Percentiles rank a stretch among this genome's conserved stretches.
These are phyloP conservation scores for Candida wancherniae DNA, from an alignment of 805 yeast species.

Conservation along the genomic window DNA sequence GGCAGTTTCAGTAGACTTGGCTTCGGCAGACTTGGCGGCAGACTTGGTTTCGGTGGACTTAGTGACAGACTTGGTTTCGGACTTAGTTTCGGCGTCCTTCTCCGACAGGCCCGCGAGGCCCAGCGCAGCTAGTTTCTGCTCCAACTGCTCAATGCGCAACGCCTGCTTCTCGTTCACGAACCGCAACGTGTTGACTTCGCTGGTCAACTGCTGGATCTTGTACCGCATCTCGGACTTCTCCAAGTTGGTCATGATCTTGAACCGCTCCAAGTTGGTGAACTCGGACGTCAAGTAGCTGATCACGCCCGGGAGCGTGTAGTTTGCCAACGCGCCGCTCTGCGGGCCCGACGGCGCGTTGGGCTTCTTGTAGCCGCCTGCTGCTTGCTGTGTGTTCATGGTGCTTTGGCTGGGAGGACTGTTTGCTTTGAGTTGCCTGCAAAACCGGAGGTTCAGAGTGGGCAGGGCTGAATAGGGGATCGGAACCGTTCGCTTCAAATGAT, in stretches of 20 bases:
- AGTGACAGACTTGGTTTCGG: background rate
- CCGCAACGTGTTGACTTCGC: slow-evolving; percentile 45
- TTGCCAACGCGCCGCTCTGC: slow-evolving; percentile 18
- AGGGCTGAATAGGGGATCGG: no score
- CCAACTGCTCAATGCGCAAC: slow-evolving; percentile 35
- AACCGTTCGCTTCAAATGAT: no score
- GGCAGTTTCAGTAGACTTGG: no score
- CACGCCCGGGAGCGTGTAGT: slow-evolving; percentile 53
- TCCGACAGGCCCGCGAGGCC: no score
- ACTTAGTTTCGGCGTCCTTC: background rate
- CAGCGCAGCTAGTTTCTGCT: slow-evolving; percentile 16
- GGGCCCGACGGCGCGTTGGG: no score
- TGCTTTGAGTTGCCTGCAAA: no score
- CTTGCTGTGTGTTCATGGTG: no score
- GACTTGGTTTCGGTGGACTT: background rate
- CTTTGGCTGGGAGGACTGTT: no score
- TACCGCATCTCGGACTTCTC: slow-evolving; percentile 51
- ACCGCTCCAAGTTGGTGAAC: slow-evolving; percentile 41
- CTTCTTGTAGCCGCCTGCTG: no score
- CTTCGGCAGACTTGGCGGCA: background rate
- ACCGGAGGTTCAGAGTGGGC: no score
- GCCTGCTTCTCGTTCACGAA: slow-evolving; percentile 39
- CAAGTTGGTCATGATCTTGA: slow-evolving; percentile 47
- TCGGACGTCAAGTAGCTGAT: slow-evolving; percentile 57
- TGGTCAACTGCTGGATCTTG: slow-evolving; percentile 47